Base-by-base conservation (phyloP, 169 alveolate genomes). In the Plasmodium relictum region DNA sequence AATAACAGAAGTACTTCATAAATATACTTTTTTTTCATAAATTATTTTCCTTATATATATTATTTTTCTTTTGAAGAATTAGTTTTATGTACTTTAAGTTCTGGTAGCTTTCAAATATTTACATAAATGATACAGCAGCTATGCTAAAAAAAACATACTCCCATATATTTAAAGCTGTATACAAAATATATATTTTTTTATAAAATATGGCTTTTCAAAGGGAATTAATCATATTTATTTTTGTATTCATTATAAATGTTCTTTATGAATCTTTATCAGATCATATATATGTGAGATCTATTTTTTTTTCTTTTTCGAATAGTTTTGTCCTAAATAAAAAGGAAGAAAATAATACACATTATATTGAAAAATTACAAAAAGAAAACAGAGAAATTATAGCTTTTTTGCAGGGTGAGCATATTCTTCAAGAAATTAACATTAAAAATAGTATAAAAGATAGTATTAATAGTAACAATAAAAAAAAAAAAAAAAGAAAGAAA, bases 371-470 rank as follows among this genome's bases (percentile, higher is more conserved):
- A 48, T 2, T 18, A 37, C 14, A 50, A 1, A 69, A 12, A 16
- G 37, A 54, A 41, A 83, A 83, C 50, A 26, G 58, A 9, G 73
- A 66, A 70, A 69, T 83, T 6, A 50, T 83, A 68, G 16, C 12
- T 14, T n/a, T 41, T 24, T 69, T 83, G 61, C 83, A 83, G 31
- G 74, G 50, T 8, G 76, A 58, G 20, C 44, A 37, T 20, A 58
- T 10, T 6, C 9, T 50, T 37, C 31, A 44, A 39, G 41, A 48
- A 18, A 22, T 42, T 8, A 24, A 26, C 20, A 14, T 59, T 58
- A 37, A 39, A 68, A 68, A 44, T 2, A 20, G 2, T 56, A 22
- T 56, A 24, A 63, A 14, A 63, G 26, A 63, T 48, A 12, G 8
- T 22, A 50, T 22, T 31, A 31, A 31, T 31, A 31, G 39, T 10